phyloP scores from a whole-genome alignment of 495 filamentous ascomycete genomes.

The Trichocladium uniseriatum region DNA sequence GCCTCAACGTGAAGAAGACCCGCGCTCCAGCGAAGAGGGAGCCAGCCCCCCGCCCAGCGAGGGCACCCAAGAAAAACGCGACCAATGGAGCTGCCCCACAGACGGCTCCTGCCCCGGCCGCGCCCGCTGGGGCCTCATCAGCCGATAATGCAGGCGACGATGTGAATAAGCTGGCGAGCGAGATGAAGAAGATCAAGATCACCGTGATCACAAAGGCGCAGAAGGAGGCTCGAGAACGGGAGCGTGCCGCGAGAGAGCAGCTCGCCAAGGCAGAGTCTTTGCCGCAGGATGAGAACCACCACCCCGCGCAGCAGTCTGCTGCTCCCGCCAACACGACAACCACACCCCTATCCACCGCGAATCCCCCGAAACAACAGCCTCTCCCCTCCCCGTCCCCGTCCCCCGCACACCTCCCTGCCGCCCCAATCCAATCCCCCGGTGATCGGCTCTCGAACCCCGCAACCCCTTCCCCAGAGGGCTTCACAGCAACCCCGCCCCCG shows the following conservation, averaged over 20 bases:
- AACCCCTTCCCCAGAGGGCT: constrained; percentile 1
- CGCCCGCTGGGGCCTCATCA: neutral
- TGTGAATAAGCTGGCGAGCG: constrained; percentile 56
- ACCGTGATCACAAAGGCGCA: constrained; percentile 64
- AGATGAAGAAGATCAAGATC: constrained; percentile 67
- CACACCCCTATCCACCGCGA: neutral
- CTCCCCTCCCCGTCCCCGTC: constrained; percentile 1
- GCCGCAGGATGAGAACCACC: constrained; percentile 8
- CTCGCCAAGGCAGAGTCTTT: constrained; percentile 15
- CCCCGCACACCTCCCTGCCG: neutral
- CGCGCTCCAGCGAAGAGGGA: constrained; percentile 35
- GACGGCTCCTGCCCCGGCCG: neutral
- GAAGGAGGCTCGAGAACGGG: constrained; percentile 45
- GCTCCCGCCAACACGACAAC: neutral
- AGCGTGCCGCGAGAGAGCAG: constrained; percentile 24
- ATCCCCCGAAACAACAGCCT: neutral
- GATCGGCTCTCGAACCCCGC: neutral
- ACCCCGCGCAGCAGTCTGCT: neutral
- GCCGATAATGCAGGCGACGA: constrained; percentile 22
- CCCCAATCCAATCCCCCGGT: neutral
- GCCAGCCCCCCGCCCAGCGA: constrained; percentile 24
- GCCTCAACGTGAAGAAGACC: constrained; percentile 37
- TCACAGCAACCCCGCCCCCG: neutral
- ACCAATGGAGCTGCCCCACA: neutral
- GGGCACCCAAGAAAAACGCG: constrained; percentile 36